Base-by-base conservation (phyloP, 331 rosid genomes). In the Quercus tomentella region DNA sequence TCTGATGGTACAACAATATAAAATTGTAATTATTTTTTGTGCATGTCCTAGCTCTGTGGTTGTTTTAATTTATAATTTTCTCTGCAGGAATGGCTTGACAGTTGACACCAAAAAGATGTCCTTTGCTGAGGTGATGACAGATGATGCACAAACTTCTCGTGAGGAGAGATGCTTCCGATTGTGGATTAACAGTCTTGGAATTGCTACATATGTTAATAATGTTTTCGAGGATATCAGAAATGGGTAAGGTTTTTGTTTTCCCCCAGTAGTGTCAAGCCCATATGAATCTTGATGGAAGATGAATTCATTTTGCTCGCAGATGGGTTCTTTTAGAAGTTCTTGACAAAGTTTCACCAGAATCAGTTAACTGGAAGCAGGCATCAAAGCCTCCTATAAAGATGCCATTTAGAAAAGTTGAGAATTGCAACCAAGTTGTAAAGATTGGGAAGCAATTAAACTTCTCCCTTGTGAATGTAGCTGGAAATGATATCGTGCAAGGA, bases 381-480 rank as follows among this genome's bases (percentile, higher is more conserved):
- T 77, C 99, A 72, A 96, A 96, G 88, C 99, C 99, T 83, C 99
- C 99, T 70, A 93, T 96, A 85, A 87, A 92, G 94, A 93, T 96
- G 98, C 99, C 99, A 23, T 96, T 96, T 77, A 92, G 98, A 80
- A 96, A 96, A 86, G 97, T 96, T 56, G 99, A 96, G 94, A 96
- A 96, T 77, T 92, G 97, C 89, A 96, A 96, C 84, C 99, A 96
- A 90, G 97, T 96, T 79, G 83, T 96, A 81, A 69, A 82, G 85
- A 86, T 96, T 71, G 99, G 99, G 77, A 93, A 89, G 88, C 84
- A 90, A 49, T 82, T 96, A 75, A 96, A 89, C 75, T 89, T 96
- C 81, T 96, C 99, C 54, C 91, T 96, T 43, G 99, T 96, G 80
- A 96, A 96, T 84, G 90, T 96, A 43, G 98, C 98, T 79, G 99